phyloP scores from a whole-genome alignment of 2,329 filamentous ascomycete species.

The Ilyonectria destructans region DNA sequence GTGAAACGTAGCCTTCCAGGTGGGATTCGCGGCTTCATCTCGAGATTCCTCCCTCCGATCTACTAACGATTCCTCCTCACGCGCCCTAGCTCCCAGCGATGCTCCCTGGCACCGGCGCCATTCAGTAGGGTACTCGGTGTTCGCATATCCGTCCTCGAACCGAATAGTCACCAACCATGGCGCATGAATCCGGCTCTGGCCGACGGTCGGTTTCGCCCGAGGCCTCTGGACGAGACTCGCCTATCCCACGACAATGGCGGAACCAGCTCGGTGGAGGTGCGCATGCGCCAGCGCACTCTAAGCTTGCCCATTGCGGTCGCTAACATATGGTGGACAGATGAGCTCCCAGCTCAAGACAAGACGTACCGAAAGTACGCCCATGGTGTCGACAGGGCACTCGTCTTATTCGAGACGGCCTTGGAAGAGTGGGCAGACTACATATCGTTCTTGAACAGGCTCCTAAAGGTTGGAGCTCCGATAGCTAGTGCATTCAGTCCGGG shows the following conservation, averaged over 20 bases:
- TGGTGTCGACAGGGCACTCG: conserved; percentile 88
- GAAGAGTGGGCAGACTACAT: conserved; percentile 99
- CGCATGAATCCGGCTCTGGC: conserved; percentile 73
- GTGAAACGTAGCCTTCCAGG: conserved; percentile 51
- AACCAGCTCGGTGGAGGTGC: conserved; percentile 84
- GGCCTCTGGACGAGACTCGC: conserved; percentile 87
- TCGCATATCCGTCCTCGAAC: conserved; percentile 35
- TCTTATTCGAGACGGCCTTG: conserved; percentile 91
- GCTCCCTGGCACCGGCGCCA: conserved; percentile 34
- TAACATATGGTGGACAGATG: conserved; percentile 62
- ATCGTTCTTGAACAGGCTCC: conserved; percentile 90
- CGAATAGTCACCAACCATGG: conserved; percentile 65
- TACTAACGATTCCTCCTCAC: conserved; percentile 24
- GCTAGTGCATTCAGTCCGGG: too few relatives aligned
- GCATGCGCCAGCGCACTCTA: conserved; percentile 44
- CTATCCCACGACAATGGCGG: conserved; percentile 82
- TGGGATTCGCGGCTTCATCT: conserved; percentile 40
- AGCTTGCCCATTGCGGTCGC: conserved; percentile 12
- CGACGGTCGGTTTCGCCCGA: conserved; percentile 80
- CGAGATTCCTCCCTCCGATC: conserved; percentile 37
- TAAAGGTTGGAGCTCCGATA: conserved; percentile 76
- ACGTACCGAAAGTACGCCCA: conserved; percentile 90
- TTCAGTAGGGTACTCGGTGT: conserved; percentile 43
- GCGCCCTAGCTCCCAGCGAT: conserved; percentile 35
- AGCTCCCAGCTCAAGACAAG: conserved; percentile 73